phyloP scores from a whole-genome alignment of 2,329 filamentous ascomycete genomes.

The Pleurostoma richardsiae region DNA sequence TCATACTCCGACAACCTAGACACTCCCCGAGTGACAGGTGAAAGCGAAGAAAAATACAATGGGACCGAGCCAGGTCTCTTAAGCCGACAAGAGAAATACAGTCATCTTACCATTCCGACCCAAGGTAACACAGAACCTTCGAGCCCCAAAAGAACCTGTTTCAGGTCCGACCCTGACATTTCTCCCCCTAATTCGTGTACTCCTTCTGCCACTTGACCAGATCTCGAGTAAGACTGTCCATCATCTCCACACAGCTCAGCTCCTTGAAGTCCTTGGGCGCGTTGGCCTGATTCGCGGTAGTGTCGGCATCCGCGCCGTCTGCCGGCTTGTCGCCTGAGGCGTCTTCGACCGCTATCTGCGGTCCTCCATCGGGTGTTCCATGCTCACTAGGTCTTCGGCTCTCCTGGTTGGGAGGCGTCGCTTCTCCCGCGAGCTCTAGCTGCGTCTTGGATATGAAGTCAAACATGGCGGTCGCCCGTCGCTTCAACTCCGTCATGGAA shows the following conservation, averaged over 20 bases:
- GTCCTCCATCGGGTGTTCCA: conserved; percentile 29
- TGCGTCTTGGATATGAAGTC: conserved; percentile 89
- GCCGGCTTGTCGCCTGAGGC: conserved; percentile 15
- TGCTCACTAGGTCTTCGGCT: conserved; percentile 26
- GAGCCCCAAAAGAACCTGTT: too few relatives aligned
- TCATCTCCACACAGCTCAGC: conserved; percentile 80
- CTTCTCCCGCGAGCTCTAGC: conserved; percentile 72
- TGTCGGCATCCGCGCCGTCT: conserved; percentile 15
- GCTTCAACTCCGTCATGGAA: conserved; percentile 84
- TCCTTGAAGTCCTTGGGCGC: conserved; percentile 60
- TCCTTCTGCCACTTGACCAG: conserved; percentile 82
- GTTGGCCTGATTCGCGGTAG: conserved; percentile 22
- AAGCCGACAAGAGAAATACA: too few relatives aligned
- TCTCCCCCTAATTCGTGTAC: conserved; percentile 33
- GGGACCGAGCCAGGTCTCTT: too few relatives aligned
- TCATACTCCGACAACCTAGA: too few relatives aligned
- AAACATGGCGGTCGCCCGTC: conserved; percentile 76
- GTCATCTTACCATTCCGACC: too few relatives aligned
- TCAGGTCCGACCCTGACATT: background rate
- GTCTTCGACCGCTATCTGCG: conserved; percentile 27
- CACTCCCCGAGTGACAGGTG: too few relatives aligned
- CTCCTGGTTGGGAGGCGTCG: conserved; percentile 34
- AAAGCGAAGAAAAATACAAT: too few relatives aligned
- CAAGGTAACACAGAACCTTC: too few relatives aligned
- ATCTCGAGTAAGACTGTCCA: conserved; percentile 77